Percentiles rank a stretch among this genome's conserved stretches.
Conservation (phyloP, 2,329 filamentous ascomycete species). For the Phaeosphaeria sp. region DNA sequence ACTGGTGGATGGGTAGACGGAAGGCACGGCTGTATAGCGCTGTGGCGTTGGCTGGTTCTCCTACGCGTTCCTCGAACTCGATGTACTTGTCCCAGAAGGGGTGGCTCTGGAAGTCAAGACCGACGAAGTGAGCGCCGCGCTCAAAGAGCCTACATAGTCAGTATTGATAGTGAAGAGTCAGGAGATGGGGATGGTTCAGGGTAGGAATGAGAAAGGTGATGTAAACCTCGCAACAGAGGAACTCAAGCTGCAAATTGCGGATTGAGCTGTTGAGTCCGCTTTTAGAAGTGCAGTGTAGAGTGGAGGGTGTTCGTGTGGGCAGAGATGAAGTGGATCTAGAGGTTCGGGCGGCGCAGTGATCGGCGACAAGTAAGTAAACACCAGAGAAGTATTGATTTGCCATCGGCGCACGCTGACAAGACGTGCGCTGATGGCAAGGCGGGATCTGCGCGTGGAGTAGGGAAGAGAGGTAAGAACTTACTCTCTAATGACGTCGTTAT, state of each 20-base stretch:
- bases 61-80: conserved; percentile 89
- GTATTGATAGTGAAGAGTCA: conserved; percentile 5
- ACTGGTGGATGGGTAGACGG: conserved; percentile 93
- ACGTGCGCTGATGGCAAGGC: conserved; percentile 31
- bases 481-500: conserved; percentile 96
- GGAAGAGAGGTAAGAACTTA: conserved; percentile 71
- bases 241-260: conserved; percentile 44
- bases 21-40: conserved; percentile 82
- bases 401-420: conserved; percentile 1
- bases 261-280: neutral
- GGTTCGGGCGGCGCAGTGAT: neutral
- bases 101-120: conserved; percentile 91
- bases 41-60: conserved; percentile 69
- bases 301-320: neutral
- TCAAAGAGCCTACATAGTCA: conserved; percentile 78
- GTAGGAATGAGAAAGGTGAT: neutral
- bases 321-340: neutral
- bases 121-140: conserved; percentile 81
- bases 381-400: conserved; percentile 18
- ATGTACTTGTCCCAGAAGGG: conserved; percentile 99
- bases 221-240: conserved; percentile 25
- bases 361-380: neutral
- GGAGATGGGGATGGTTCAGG: conserved; percentile 8
- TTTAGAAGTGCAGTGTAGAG: neutral
- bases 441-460: conserved; percentile 35